A percentile compares a stretch with the other conserved stretches of the same genome.
Evolutionary conservation across 129 eudicot genomes (phyloP).

Genomic region (Lactuca sativa): DNA sequence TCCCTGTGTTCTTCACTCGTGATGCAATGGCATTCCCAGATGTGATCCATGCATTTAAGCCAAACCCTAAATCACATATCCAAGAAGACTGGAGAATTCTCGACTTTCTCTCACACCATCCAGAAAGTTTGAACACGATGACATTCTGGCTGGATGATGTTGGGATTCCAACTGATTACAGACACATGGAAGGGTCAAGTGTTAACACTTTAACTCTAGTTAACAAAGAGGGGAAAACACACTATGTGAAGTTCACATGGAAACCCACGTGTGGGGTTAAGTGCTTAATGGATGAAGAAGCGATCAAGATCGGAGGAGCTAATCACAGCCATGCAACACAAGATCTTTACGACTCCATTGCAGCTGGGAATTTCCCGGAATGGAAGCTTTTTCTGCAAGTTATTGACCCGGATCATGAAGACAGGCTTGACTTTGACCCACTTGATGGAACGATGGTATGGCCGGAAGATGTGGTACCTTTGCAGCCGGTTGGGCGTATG

Average conservation of each 20-base stretch:
- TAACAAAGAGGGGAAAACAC: slow-evolving; percentile 67
- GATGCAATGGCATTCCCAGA: slow-evolving; percentile 86
- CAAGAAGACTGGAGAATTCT: slow-evolving; percentile 83
- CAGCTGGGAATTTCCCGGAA: slow-evolving; percentile 71
- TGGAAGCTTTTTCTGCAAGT: slow-evolving; percentile 70
- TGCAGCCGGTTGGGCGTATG: slow-evolving; percentile 84
- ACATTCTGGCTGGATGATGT: slow-evolving; percentile 71
- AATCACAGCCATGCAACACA: slow-evolving; percentile 87
- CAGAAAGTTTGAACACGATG: slow-evolving; percentile 77
- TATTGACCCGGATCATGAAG: slow-evolving; percentile 74
- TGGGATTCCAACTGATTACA: slow-evolving; percentile 73
- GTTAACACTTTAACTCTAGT: slow-evolving; percentile 62
- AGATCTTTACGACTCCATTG: slow-evolving; percentile 78
- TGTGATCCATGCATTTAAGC: slow-evolving; percentile 76
- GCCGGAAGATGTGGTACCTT: slow-evolving; percentile 74
- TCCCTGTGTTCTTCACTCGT: slow-evolving; percentile 75
- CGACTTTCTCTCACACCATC: slow-evolving; percentile 81
- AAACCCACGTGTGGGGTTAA: slow-evolving; percentile 81
- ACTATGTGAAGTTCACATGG: slow-evolving; percentile 80
- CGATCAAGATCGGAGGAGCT: slow-evolving; percentile 60
- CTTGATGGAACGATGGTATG: slow-evolving; percentile 77
- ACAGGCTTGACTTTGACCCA: slow-evolving; percentile 74
- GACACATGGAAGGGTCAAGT: slow-evolving; percentile 85
- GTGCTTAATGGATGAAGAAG: slow-evolving; percentile 62
- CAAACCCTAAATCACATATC: slow-evolving; percentile 83